These are phyloP conservation scores for Anthracocystis setariae DNA, from an alignment of 1,284 basidiomycete genomes.

Conservation along the genomic window DNA sequence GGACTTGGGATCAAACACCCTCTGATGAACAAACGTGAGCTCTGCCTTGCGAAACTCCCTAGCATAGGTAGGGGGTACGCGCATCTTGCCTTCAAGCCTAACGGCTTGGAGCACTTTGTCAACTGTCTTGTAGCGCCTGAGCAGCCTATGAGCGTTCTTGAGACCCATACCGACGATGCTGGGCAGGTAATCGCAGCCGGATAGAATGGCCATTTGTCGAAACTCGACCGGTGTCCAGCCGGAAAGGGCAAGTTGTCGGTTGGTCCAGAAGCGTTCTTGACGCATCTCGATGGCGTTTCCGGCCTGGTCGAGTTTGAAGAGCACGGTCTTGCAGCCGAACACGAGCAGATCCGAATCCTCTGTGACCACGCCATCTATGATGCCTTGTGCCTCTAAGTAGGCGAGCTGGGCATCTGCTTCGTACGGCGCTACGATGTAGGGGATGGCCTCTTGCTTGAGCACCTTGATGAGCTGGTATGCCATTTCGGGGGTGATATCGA, in stretches of 20 bases:
- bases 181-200: constrained; percentile 88
- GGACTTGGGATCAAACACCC: constrained; percentile 82
- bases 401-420: constrained; percentile 98
- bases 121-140: constrained; percentile 85
- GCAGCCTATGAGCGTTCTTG: constrained; percentile 87
- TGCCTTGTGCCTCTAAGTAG: constrained; percentile 83
- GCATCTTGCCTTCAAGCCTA: constrained; percentile 84
- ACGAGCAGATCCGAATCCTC: constrained; percentile 98
- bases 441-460: constrained; percentile 49
- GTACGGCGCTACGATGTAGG: constrained; percentile 94
- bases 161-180: constrained; percentile 69
- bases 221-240: constrained; percentile 92
- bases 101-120: constrained; percentile 86
- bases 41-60: constrained; percentile 79
- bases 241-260: constrained; percentile 79
- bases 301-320: constrained; percentile 66
- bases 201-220: constrained; percentile 93
- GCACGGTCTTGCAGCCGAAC: constrained; percentile 82
- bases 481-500: constrained; percentile 97
- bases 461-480: constrained; percentile 97
- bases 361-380: constrained; percentile 92
- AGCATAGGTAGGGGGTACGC: constrained; percentile 76
- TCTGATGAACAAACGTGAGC: constrained; percentile 91
- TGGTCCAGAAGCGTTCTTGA: constrained; percentile 79
- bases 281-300: constrained; percentile 82